phyloP scores from a whole-genome alignment of 768 basidiomycete species.

The Rubroboletus satanas region DNA sequence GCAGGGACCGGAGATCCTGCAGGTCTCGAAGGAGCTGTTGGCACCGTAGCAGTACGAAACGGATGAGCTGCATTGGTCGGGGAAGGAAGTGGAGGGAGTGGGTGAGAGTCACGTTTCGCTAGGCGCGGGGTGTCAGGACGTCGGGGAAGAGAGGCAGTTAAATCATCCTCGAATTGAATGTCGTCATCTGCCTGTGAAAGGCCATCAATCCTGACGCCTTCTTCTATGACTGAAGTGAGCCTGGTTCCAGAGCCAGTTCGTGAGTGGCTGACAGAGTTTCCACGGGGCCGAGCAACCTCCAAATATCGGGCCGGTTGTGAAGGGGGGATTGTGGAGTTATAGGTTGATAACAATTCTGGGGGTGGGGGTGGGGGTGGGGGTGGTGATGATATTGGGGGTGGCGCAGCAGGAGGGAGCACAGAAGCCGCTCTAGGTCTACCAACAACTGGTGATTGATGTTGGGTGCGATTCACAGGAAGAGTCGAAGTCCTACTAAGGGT shows the following conservation, averaged over 20 bases:
- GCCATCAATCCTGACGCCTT: slow-evolving; percentile 41
- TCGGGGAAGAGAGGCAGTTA: slow-evolving; percentile 28
- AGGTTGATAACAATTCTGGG: slow-evolving; percentile 34
- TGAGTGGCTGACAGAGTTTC: slow-evolving; percentile 49
- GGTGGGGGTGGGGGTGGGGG: slow-evolving; percentile 52
- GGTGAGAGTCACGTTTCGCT: slow-evolving; percentile 53
- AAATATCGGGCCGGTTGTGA: slow-evolving; percentile 31
- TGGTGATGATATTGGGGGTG: slow-evolving; percentile 57
- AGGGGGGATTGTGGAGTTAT: slow-evolving; percentile 30
- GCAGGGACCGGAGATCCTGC: slow-evolving; percentile 48
- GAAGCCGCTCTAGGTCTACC: slow-evolving; percentile 54
- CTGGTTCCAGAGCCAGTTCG: slow-evolving; percentile 54
- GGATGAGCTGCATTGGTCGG: slow-evolving; percentile 34
- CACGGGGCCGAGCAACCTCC: slow-evolving; percentile 42
- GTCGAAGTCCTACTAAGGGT: slow-evolving; percentile 35
- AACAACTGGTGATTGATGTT: slow-evolving; percentile 20
- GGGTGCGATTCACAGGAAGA: slow-evolving; percentile 29
- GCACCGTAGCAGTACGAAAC: slow-evolving; percentile 24
- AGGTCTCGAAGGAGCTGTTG: slow-evolving; percentile 29
- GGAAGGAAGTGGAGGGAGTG: slow-evolving; percentile 63
- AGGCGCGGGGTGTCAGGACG: slow-evolving; percentile 42
- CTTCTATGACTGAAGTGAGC: slow-evolving; percentile 62
- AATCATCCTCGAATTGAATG: slow-evolving; percentile 30
- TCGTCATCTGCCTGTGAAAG: slow-evolving; percentile 25
- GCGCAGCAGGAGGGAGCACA: slow-evolving; percentile 59